These are phyloP conservation scores for Hypoxylon cercidicola DNA, from an alignment of 495 filamentous ascomycete species.

Conservation along the genomic window DNA sequence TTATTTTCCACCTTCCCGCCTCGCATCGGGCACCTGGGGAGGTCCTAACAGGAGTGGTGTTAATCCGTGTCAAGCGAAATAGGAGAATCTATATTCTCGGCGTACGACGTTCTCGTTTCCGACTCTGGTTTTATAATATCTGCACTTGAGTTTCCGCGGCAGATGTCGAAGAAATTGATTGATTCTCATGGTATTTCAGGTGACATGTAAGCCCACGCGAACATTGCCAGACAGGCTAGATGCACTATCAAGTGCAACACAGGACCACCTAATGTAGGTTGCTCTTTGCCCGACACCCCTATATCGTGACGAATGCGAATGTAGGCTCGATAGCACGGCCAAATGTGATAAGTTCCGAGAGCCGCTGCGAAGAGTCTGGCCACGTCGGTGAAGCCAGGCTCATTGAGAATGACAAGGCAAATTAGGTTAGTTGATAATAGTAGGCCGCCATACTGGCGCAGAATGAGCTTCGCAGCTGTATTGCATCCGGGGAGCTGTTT, in stretches of 20 bases:
- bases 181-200: not conserved
- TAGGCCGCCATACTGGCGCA: slow-evolving; percentile 53
- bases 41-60: too few relatives aligned
- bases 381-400: slow-evolving; percentile 31
- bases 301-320: slow-evolving; percentile 19
- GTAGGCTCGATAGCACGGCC: slow-evolving; percentile 51
- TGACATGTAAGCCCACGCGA: slow-evolving; percentile 17
- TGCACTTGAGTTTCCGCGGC: not conserved
- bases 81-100: too few relatives aligned
- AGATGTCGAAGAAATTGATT: not conserved
- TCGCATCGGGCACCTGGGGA: too few relatives aligned
- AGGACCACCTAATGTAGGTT: slow-evolving; percentile 27
- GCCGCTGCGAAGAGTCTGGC: slow-evolving; percentile 38
- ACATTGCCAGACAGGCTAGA: slow-evolving; percentile 23
- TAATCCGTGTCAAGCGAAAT: too few relatives aligned
- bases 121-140: too few relatives aligned
- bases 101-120: too few relatives aligned
- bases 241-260: slow-evolving; percentile 27
- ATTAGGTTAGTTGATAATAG: slow-evolving; percentile 50
- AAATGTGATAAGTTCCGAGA: slow-evolving; percentile 54
- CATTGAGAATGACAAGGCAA: slow-evolving; percentile 34
- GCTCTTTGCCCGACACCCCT: not conserved
- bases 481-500: slow-evolving; percentile 46
- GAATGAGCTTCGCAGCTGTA: slow-evolving; percentile 47
- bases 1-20: too few relatives aligned